A percentile compares a stretch with the other conserved stretches of the same genome.
phyloP scores from a whole-genome alignment of 2,329 filamentous ascomycete species.

The Diaporthe helianthi region DNA sequence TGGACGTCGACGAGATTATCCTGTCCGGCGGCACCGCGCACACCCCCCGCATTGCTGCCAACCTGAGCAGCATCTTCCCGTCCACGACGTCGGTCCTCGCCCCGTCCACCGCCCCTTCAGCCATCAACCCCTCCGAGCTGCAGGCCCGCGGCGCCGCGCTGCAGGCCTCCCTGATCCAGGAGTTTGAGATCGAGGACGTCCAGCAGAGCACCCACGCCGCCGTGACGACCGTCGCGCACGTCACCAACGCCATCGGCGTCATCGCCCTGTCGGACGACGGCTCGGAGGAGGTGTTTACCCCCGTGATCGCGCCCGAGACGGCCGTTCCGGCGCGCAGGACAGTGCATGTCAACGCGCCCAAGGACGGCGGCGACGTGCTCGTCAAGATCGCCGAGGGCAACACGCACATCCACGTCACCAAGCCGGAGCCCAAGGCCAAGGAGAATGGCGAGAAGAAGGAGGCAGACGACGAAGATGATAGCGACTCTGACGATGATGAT shows the following conservation, averaged over 20 bases:
- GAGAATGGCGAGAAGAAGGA: conserved; percentile 60
- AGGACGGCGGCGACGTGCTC: conserved; percentile 85
- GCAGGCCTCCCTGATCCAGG: conserved; percentile 91
- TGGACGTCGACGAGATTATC: conserved; percentile 95
- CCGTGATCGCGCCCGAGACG: conserved; percentile 85
- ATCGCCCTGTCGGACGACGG: conserved; percentile 64
- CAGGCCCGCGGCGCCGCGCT: conserved; percentile 90
- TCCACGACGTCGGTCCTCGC: conserved; percentile 79
- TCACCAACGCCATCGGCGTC: conserved; percentile 87
- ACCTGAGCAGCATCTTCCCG: conserved; percentile 82
- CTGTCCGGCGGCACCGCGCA: conserved; percentile 91
- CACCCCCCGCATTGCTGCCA: conserved; percentile 88
- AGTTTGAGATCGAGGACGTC: conserved; percentile 93
- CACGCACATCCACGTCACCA: conserved; percentile 91
- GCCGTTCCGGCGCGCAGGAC: conserved; percentile 88
- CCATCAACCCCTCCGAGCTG: conserved; percentile 94
- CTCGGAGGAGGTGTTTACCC: conserved; percentile 77
- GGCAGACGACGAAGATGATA: conserved; percentile 71
- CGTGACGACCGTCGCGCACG: conserved; percentile 92
- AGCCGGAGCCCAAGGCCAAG: conserved; percentile 80
- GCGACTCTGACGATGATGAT: conserved; percentile 65
- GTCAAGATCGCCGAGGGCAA: conserved; percentile 88
- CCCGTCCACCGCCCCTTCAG: conserved; percentile 76
- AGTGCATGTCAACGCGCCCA: conserved; percentile 77
- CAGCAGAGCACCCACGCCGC: conserved; percentile 95